Base-by-base conservation (phyloP, 2,329 filamentous ascomycete species). In the Coccinonectria pachysandricola region DNA sequence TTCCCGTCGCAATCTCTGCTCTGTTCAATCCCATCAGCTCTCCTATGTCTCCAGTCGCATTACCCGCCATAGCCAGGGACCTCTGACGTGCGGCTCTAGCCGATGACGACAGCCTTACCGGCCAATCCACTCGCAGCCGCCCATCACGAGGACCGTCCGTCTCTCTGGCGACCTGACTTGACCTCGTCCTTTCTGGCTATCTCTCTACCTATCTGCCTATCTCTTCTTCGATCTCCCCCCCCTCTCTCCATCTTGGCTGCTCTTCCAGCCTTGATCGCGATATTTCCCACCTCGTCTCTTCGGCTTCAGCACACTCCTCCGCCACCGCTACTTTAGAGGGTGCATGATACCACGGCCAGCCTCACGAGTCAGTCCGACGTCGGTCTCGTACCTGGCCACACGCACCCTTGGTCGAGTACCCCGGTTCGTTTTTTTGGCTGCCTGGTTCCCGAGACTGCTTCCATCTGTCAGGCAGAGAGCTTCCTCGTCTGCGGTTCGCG, bases 51-150 rank as follows among this genome's bases (percentile, higher is more conserved):
- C n/a, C n/a, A n/a, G n/a, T n/a, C n/a, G n/a, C n/a, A n/a, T n/a
- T n/a, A n/a, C n/a, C n/a, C n/a, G n/a, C n/a, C n/a, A n/a, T n/a
- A n/a, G n/a, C n/a, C n/a, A n/a, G 18, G 18, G n/a, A 23, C 27
- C 29, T 39, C 35, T 45, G 42, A 46, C 38, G 39, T 46, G 36
- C 38, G 34, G 36, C 34, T 39, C 43, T 42, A 42, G 42, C 42
- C 43, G 42, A 46, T 46, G 43, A 46, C 43, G 43, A 37, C 38
- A 41, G 28, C 29, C 31, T 29, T 24, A n/a, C 31, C 28, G 28
- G 35, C 42, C 39, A 29, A 30, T 39, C 39, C 37, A 41, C 30
- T 42, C 38, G 31, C 31, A 25, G 36, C 28, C 28, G 32, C 25
- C 29, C 40, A 46, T 46, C 43, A 46, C 43, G 42, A 44, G 43